Evolutionary conservation across 2,329 filamentous ascomycete species (phyloP).

Genomic region (Metarhizium album): DNA sequence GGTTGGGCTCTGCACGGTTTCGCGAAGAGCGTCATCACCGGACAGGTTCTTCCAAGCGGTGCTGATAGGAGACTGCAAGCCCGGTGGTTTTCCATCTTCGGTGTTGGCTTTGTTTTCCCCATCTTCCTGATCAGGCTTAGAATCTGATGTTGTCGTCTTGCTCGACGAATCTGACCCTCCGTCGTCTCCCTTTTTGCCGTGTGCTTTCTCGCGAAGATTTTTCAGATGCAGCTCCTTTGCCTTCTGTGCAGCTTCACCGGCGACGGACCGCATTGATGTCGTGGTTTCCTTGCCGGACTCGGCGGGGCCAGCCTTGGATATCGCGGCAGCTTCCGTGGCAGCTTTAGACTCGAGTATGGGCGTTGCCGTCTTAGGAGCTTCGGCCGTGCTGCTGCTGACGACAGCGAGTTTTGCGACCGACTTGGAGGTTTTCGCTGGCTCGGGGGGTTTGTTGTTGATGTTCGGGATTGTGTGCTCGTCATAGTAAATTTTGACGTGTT

Average conservation of each 20-base stretch:
- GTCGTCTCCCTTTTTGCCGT: constrained; percentile 31
- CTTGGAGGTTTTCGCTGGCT: constrained; percentile 20
- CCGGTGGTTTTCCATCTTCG: constrained; percentile 11
- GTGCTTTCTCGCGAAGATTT: constrained; percentile 41
- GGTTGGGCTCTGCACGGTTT: constrained; percentile 8
- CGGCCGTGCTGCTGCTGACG: constrained; percentile 8
- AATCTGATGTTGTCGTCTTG: not conserved
- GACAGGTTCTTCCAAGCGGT: constrained; percentile 6
- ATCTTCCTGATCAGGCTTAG: not conserved
- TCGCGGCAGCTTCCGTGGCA: constrained; percentile 10
- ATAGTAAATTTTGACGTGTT: constrained; percentile 63
- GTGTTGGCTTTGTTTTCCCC: constrained; percentile 8
- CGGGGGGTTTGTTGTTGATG: constrained; percentile 40
- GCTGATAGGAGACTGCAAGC: constrained; percentile 17
- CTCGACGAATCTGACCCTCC: constrained; percentile 1
- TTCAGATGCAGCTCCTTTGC: constrained; percentile 50
- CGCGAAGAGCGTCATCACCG: constrained; percentile 6
- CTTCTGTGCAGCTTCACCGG: constrained; percentile 55
- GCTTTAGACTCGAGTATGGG: constrained; percentile 13
- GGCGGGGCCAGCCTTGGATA: constrained; percentile 18
- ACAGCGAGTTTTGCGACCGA: constrained; percentile 17
- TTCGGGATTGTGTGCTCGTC: constrained; percentile 50
- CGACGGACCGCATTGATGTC: constrained; percentile 42
- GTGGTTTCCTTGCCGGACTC: constrained; percentile 9
- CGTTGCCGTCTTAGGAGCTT: constrained; percentile 13